Evolutionary conservation across 1,139 yeast genomes (phyloP), one percentile per base, ranked within the genome.

Genomic region (Kodamaea fungicola): DNA sequence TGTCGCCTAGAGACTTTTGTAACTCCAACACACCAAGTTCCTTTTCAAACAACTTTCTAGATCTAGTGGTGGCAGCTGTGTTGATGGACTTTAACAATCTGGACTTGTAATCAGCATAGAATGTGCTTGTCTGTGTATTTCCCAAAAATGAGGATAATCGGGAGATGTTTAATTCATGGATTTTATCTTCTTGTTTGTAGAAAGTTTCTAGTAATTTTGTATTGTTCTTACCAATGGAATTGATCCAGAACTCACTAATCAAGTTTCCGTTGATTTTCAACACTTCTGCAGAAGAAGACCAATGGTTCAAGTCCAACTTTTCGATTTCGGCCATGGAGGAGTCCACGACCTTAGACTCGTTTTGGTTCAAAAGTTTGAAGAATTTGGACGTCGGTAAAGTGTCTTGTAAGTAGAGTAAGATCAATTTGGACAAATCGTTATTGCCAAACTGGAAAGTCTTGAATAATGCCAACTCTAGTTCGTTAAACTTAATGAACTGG

Each of bases 371-470:
- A 2, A 71, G 52, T 38, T 61, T 61, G 44, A 69, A 67, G 40
- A 72, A 69, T 36, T 69, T 72, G 1, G 74, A 59, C 2, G 53
- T 44, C 0, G 73, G 52, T n/a, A 70, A 44, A 2, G 58, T 57
- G 28, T 64, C 57, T 38, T 65, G 64, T 16, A 92, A 61, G 30
- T 72, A 65, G 16, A 80, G 55, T 31, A 92, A 57, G 1, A 87
- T 78, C 35, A 80, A 74, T 29, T 76, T 62, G 4, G 85, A 69
- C 19, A 90, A 64, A 52, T 84, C 87, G 28, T 77, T 73, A 47
- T 84, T 80, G 8, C 80, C 78, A 12, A 82, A 74, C 44, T 80
- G 81, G 32, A 84, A 74, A 0, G 95, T 76, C 46, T 83, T 85
- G 31, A 74, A 60, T 25, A 90, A 57, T 0, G 96, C 96, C 29